Evolutionary conservation across 2,329 filamentous ascomycete genomes (phyloP), one percentile per base, ranked within the genome.

Genomic region (Colletotrichum sp.): DNA sequence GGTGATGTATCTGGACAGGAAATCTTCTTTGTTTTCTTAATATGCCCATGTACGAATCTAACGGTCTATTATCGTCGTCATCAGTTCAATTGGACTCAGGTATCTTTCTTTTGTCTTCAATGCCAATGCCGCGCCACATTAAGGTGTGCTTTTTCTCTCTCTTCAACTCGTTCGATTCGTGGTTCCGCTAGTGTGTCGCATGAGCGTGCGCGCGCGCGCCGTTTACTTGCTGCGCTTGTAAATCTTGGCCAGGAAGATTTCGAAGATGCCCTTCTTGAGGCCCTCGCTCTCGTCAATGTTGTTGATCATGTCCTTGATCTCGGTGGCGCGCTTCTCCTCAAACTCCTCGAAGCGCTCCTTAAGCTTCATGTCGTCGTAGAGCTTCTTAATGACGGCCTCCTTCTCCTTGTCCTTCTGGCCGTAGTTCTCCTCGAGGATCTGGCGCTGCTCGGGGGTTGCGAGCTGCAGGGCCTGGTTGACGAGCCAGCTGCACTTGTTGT

Each of bases 401-500:
- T 93, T 93, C 65, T 88, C 90, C 81, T 91, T 90, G 85, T 98
- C 93, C 90, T 98, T 99, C 82, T 92, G 92, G 78, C 97, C 97
- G 84, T 99, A 99, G 88, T 98, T 96, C 72, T 95, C 91, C 82
- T 98, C 95, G 66, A 99, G 92, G 51, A 97, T 85, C 85, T 94
- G 90, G 81, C 95, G 92, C 90, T 99, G 97, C 83, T 96, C 95
- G 2, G 95, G 92, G 3, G 90, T 96, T 77, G 91, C 94, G 76
- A 93, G 90, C 83, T 92, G 90, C 73, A 99, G 89, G 61, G 97
- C 97, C 86, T 98, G 93, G 90, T 99, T 99, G 85, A 99, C 91
- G 74, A 99, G 88, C 97, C 97, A 99, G 55, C 95, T 97, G 90
- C 97, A 99, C 90, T 99, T 99, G 91, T 99, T 99, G 87, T 99